A percentile compares a stretch with the other conserved stretches of the same genome.
These are phyloP conservation scores for Groenewaldozyma sp. DNA, from an alignment of 1,139 yeast species.

Conservation along the genomic window DNA sequence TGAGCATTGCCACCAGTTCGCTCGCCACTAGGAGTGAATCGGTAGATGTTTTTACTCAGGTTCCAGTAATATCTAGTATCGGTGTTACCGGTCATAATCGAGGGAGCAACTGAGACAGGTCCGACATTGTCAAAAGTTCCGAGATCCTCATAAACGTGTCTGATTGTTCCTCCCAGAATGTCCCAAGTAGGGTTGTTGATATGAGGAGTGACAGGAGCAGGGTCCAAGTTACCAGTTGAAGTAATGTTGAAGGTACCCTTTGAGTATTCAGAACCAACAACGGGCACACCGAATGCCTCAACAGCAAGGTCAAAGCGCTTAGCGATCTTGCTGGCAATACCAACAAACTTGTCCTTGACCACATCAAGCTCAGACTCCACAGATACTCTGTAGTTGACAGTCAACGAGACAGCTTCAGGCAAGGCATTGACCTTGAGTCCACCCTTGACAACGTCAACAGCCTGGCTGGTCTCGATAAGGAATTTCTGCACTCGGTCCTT, in stretches of 20 bases:
- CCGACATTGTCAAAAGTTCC: slow-evolving; percentile 12
- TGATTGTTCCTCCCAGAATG: slow-evolving; percentile 46
- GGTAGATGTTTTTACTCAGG: slow-evolving; percentile 58
- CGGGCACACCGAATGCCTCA: slow-evolving; percentile 22
- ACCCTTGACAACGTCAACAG: slow-evolving; percentile 56
- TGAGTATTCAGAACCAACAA: slow-evolving; percentile 5
- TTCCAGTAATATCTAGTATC: slow-evolving; percentile 76
- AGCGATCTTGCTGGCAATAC: slow-evolving; percentile 37
- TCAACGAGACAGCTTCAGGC: slow-evolving; percentile 54
- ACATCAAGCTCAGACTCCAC: slow-evolving; percentile 40
- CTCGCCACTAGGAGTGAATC: slow-evolving; percentile 41
- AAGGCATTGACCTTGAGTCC: slow-evolving; percentile 66
- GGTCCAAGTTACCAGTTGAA: slow-evolving; percentile 31
- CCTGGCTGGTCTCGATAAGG: slow-evolving; percentile 54
- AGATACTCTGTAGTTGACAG: slow-evolving; percentile 52
- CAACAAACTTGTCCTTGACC: slow-evolving; percentile 34
- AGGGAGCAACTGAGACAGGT: slow-evolving; percentile 47
- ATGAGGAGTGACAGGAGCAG: slow-evolving; percentile 51
- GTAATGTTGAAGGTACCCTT: slow-evolving; percentile 10
- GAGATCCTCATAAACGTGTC: slow-evolving; percentile 48
- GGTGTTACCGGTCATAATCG: slow-evolving; percentile 70
- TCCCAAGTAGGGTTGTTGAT: slow-evolving; percentile 44
- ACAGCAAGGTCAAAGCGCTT: slow-evolving; percentile 40
- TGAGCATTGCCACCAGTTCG: slow-evolving; percentile 30
- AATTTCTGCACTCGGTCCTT: slow-evolving; percentile 21